Conservation (phyloP, 108 stramenopile genomes). For the Hondaea fermentalgiana region DNA sequence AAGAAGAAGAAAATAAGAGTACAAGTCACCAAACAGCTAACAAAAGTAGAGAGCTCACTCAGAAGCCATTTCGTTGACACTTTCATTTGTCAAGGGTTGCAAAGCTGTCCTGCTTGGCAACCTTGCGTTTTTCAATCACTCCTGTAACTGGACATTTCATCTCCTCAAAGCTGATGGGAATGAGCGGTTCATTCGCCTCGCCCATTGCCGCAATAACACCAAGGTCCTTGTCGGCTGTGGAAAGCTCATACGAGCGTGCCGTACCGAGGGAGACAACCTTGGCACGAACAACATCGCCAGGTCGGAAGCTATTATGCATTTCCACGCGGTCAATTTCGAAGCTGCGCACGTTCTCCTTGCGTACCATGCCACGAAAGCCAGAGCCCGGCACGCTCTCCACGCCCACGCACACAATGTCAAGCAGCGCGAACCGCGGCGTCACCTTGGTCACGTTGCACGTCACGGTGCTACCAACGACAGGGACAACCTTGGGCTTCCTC, state of each 20-base stretch:
- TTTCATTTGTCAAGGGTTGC: background rate
- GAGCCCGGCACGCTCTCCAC: background rate
- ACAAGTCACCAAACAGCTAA: too few species aligned
- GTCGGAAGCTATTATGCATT: background rate
- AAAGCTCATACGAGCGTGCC: background rate
- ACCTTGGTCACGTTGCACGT: background rate
- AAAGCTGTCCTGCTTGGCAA: background rate
- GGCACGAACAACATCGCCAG: background rate
- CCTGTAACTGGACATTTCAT: background rate
- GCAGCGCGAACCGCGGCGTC: background rate
- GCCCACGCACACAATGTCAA: background rate
- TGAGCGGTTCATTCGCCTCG: background rate
- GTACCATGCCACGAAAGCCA: background rate
- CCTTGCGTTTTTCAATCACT: constrained; percentile 3
- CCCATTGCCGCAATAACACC: background rate
- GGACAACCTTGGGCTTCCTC: background rate
- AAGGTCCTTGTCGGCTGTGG: background rate
- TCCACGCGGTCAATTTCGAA: background rate
- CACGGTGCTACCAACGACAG: background rate
- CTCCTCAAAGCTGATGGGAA: background rate
- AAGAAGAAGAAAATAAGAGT: too few species aligned
- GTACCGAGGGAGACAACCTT: background rate
- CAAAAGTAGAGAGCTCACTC: too few species aligned
- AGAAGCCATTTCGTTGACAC: too few species aligned
- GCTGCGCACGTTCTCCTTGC: constrained; percentile 1